A percentile compares a stretch with the other conserved stretches of the same genome.
Conservation (phyloP, 1,139 yeast genomes). For the Yamadazyma siamensis region DNA sequence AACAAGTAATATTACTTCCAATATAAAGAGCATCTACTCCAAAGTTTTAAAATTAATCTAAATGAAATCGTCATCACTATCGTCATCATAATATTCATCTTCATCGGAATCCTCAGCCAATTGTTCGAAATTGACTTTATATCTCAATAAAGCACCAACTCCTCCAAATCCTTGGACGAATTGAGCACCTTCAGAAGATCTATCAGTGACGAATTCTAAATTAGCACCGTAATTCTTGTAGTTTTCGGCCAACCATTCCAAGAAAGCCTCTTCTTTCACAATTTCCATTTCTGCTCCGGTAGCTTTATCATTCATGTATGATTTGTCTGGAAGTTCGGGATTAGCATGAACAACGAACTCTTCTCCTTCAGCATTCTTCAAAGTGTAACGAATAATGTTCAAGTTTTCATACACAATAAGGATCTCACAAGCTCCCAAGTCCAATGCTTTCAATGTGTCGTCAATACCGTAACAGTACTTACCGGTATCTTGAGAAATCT, state of each 20-base stretch:
- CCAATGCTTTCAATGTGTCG: slow-evolving; percentile 93
- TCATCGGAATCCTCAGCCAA: slow-evolving; percentile 86
- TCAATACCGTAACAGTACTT: slow-evolving; percentile 96
- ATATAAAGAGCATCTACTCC: slow-evolving; percentile 11
- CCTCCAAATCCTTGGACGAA: slow-evolving; percentile 98
- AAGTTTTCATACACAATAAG: slow-evolving; percentile 91
- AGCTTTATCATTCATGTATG: slow-evolving; percentile 74
- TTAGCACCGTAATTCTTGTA: slow-evolving; percentile 92
- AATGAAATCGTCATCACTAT: slow-evolving; percentile 58
- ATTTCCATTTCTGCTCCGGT: slow-evolving; percentile 91
- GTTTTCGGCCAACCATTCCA: slow-evolving; percentile 98
- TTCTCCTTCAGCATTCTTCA: slow-evolving; percentile 79
- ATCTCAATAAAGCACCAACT: slow-evolving; percentile 92
- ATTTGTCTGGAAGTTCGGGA: slow-evolving; percentile 71
- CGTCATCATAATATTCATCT: slow-evolving; percentile 77
- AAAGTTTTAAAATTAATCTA: no score
- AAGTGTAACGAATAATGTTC: slow-evolving; percentile 77
- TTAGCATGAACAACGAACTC: slow-evolving; percentile 72
- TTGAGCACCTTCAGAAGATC: slow-evolving; percentile 97
- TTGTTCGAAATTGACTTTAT: slow-evolving; percentile 95
- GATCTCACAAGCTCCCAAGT: slow-evolving; percentile 92
- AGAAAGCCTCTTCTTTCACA: slow-evolving; percentile 73
- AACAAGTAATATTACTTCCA: no score
- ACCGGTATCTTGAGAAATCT: slow-evolving; percentile 95
- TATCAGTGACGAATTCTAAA: slow-evolving; percentile 93